Evolutionary conservation across 1,284 basidiomycete genomes (phyloP).

Genomic region (Pseudozyma tsukubaensis): DNA sequence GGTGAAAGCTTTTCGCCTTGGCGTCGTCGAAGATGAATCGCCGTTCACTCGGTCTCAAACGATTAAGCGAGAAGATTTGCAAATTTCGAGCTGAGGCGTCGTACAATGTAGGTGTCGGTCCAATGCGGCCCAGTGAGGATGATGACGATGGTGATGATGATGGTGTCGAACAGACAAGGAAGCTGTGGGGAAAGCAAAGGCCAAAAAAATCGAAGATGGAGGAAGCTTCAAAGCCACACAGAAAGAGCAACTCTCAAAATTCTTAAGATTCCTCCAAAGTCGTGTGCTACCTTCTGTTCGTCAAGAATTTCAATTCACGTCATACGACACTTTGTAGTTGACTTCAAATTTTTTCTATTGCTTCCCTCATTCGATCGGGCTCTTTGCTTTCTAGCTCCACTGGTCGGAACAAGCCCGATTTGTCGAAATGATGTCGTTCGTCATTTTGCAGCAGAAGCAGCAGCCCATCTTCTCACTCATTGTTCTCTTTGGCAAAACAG

Average conservation of each 20-base stretch:
- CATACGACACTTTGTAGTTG: neutral
- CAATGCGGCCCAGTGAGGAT: too few species aligned
- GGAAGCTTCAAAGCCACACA: neutral
- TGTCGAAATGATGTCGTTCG: neutral
- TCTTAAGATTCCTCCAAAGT: constrained; percentile 2
- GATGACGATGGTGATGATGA: neutral
- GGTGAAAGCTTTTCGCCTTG: too few species aligned
- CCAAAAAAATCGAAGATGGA: constrained; percentile 7
- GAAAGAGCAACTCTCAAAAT: too few species aligned
- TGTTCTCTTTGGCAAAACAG: neutral
- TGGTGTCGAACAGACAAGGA: neutral
- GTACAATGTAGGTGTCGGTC: neutral
- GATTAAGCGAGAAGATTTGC: too few species aligned
- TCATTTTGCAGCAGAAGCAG: constrained; percentile 16
- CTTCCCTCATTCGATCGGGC: constrained; percentile 11
- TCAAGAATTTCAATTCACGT: neutral
- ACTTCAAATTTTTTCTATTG: constrained; percentile 20
- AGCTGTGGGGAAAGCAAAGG: neutral
- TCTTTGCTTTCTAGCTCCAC: too few species aligned
- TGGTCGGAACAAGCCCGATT: constrained; percentile 1
- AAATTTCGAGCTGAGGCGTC: neutral
- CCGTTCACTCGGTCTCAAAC: too few species aligned
- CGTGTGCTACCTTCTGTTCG: constrained; percentile 13
- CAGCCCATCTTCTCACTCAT: neutral
- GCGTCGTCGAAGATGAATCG: too few species aligned